phyloP scores from a whole-genome alignment of 805 yeast genomes.

The Yueomyces sp. region DNA sequence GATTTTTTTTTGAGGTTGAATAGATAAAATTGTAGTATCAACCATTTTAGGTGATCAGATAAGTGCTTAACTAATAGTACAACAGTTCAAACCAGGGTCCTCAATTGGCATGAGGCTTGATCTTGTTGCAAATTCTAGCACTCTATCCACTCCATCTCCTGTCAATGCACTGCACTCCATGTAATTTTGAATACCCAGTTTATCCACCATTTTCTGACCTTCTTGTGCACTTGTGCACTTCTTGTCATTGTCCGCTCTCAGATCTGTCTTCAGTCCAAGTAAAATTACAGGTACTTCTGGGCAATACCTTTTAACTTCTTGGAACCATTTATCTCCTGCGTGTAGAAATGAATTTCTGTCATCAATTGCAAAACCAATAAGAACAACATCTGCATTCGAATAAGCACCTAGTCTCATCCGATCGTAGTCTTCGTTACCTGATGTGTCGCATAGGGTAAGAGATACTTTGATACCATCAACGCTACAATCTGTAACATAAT shows the following conservation, averaged over 20 bases:
- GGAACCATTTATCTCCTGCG: conserved; percentile 78
- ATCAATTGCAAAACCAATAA: conserved; percentile 78
- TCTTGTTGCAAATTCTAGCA: conserved; percentile 83
- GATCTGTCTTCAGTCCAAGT: conserved; percentile 77
- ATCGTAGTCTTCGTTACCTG: conserved; percentile 94
- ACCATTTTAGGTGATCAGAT: not conserved
- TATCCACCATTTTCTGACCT: conserved; percentile 60
- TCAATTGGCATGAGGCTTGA: conserved; percentile 52
- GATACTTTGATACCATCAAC: conserved; percentile 89
- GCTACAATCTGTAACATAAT: conserved; percentile 85
- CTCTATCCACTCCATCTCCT: conserved; percentile 91
- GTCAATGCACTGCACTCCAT: conserved; percentile 85
- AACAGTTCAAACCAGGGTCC: conserved; percentile 27
- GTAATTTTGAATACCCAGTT: conserved; percentile 72
- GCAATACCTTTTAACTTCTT: conserved; percentile 68
- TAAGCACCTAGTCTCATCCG: conserved; percentile 79
- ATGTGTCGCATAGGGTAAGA: conserved; percentile 87
- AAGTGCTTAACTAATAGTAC: conserved; percentile 20
- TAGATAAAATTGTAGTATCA: too few relatives aligned
- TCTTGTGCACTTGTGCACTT: conserved; percentile 26
- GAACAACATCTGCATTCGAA: conserved; percentile 72
- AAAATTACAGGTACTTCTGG: conserved; percentile 66
- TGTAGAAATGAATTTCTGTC: conserved; percentile 75
- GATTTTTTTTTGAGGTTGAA: too few relatives aligned
- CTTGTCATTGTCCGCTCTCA: conserved; percentile 33